Percentiles rank a stretch among this genome's conserved stretches.
Evolutionary conservation across 768 basidiomycete species (phyloP).

Genomic region (Trametopsis cervina): DNA sequence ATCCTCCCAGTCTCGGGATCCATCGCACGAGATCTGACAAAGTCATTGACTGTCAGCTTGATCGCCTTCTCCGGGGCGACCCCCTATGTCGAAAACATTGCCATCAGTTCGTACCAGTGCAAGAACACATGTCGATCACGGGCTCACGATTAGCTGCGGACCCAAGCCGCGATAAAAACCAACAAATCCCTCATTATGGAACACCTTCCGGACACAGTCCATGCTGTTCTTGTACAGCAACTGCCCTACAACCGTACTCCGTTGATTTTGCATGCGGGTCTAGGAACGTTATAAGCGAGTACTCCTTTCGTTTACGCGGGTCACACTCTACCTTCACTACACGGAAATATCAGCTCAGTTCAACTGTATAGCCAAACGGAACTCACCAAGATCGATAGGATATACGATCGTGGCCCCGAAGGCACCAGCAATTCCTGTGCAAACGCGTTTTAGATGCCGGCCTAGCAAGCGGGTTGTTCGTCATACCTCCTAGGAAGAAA

Average conservation of each 20-base stretch:
- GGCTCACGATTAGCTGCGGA: constrained; percentile 80
- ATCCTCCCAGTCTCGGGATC: constrained; percentile 97
- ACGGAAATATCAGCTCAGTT: constrained; percentile 2
- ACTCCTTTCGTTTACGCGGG: not conserved
- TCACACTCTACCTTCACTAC: constrained; percentile 61
- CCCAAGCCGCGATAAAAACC: constrained; percentile 98
- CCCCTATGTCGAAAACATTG: constrained; percentile 45
- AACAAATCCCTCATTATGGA: constrained; percentile 85
- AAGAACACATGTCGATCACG: not conserved
- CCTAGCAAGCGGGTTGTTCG: constrained; percentile 7
- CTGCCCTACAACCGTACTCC: constrained; percentile 94
- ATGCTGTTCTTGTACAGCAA: constrained; percentile 93
- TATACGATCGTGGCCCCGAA: constrained; percentile 97
- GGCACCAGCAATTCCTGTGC: constrained; percentile 79
- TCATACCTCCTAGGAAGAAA: constrained; percentile 77
- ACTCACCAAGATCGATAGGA: constrained; percentile 88
- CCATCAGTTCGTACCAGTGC: constrained; percentile 4
- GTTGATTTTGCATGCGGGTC: constrained; percentile 88
- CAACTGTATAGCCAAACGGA: not conserved
- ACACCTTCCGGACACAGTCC: constrained; percentile 91
- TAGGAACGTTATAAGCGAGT: constrained; percentile 33
- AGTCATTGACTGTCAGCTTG: constrained; percentile 94
- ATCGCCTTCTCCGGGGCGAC: constrained; percentile 98
- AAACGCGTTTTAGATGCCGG: not conserved
- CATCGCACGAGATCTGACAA: constrained; percentile 74